A percentile compares a stretch with the other conserved stretches of the same genome.
These are phyloP conservation scores for Sporobolus alterniflorus DNA, from an alignment of 202 grass and related monocot species.

Conservation along the genomic window DNA sequence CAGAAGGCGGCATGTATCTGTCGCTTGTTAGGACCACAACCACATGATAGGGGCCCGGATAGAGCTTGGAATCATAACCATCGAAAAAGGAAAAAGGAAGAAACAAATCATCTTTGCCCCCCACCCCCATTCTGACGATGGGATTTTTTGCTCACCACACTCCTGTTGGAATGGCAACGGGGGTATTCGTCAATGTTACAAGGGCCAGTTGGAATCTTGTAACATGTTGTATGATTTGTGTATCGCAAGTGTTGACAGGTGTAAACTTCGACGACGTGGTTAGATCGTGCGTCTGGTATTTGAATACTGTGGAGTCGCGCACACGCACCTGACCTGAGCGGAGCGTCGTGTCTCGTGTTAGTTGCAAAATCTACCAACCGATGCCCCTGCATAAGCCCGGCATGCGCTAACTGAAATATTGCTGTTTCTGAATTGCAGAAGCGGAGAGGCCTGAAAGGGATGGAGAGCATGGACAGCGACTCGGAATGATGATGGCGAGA, in stretches of 20 bases:
- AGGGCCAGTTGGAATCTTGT: conserved; percentile 25
- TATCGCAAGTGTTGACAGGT: not conserved
- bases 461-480: conserved; percentile 93
- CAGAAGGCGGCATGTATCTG: not conserved
- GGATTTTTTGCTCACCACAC: not conserved
- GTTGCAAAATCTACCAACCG: not conserved
- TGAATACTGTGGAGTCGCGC: not conserved
- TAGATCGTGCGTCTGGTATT: not conserved
- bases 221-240: conserved; percentile 33
- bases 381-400: not conserved
- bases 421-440: conserved; percentile 46
- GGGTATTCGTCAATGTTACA: not conserved
- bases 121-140: not conserved
- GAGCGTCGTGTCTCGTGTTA: not conserved
- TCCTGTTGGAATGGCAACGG: not conserved
- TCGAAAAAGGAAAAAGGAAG: not conserved
- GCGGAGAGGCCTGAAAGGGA: conserved; percentile 74
- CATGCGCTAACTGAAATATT: conserved; percentile 24
- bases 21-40: conserved; percentile 40
- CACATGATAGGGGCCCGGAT: conserved; percentile 34
- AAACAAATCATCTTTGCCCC: conserved; percentile 3
- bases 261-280: not conserved
- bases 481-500: conserved; percentile 56
- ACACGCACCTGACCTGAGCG: not conserved
- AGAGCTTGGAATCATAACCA: conserved; percentile 41